Evolutionary conservation across 2,329 filamentous ascomycete genomes (phyloP).

Genomic region (Aureobasidium leucospermi): DNA sequence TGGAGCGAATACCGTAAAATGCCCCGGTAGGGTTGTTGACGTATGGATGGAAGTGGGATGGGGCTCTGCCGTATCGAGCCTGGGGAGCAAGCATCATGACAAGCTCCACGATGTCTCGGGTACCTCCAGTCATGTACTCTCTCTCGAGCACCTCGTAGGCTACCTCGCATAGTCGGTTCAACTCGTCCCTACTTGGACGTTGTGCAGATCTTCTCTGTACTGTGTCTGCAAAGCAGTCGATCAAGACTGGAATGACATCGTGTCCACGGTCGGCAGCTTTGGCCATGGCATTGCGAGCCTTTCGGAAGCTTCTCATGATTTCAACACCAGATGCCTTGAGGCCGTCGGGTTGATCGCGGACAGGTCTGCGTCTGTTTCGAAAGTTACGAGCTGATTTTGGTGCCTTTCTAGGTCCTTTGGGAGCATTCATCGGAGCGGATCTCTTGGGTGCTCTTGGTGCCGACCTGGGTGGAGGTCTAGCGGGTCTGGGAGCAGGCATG

Average conservation of each 20-base stretch:
- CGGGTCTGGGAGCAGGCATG: neutral
- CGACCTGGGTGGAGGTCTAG: neutral
- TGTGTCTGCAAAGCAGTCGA: neutral
- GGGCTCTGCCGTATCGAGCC: neutral
- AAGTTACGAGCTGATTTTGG: neutral
- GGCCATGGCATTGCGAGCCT: neutral
- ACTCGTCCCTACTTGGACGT: neutral
- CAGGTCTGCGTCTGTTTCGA: neutral
- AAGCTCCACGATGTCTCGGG: conserved; percentile 3
- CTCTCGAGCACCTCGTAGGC: neutral
- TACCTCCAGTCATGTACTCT: neutral
- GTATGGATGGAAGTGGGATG: neutral
- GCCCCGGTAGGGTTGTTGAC: conserved; percentile 3
- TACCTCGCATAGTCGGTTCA: neutral
- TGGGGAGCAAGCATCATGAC: neutral
- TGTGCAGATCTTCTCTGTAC: neutral
- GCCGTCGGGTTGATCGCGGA: neutral
- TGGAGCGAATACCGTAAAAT: neutral
- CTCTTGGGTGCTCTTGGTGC: neutral
- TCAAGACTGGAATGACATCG: neutral
- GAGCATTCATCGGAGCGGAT: neutral
- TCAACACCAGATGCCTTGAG: neutral
- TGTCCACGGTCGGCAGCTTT: neutral
- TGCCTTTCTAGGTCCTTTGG: neutral
- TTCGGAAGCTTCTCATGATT: neutral